Percentiles rank a stretch among this genome's conserved stretches.
These are phyloP conservation scores for Dothideomycetes sp. DNA, from an alignment of 2,329 filamentous ascomycete species.

Conservation along the genomic window DNA sequence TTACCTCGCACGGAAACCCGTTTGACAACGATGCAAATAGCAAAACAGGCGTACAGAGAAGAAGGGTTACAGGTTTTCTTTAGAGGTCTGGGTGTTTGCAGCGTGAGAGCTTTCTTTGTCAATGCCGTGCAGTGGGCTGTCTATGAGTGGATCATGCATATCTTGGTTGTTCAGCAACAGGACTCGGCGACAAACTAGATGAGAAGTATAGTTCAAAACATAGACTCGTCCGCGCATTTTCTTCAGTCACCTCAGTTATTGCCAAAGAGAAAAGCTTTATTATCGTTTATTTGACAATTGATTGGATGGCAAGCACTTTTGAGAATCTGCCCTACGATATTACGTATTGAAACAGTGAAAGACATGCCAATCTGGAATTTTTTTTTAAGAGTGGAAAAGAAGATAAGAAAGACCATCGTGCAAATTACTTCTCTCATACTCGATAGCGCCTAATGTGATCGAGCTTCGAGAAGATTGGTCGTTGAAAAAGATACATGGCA, in stretches of 20 bases:
- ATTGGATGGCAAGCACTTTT: no score
- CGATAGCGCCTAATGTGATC: constrained; percentile 16
- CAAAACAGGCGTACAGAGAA: constrained; percentile 56
- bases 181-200: no score
- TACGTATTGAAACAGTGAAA: constrained; percentile 1
- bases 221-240: no score
- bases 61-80: constrained; percentile 73
- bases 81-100: constrained; percentile 72
- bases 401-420: constrained; percentile 14
- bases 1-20: no score
- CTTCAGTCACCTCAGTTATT: no score
- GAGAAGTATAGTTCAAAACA: no score
- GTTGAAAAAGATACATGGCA: background rate
- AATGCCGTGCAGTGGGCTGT: constrained; percentile 89
- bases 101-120: constrained; percentile 76
- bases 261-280: no score
- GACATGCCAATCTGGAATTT: constrained; percentile 6
- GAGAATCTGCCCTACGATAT: no score
- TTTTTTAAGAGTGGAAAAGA: constrained; percentile 6
- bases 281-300: no score
- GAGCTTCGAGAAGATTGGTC: constrained; percentile 8
- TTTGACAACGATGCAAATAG: constrained; percentile 53
- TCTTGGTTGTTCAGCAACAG: no score
- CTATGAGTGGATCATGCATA: constrained; percentile 18
- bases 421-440: no score